Evolutionary conservation across 495 filamentous ascomycete genomes (phyloP).

Genomic region (Mytilinidion resinicola): DNA sequence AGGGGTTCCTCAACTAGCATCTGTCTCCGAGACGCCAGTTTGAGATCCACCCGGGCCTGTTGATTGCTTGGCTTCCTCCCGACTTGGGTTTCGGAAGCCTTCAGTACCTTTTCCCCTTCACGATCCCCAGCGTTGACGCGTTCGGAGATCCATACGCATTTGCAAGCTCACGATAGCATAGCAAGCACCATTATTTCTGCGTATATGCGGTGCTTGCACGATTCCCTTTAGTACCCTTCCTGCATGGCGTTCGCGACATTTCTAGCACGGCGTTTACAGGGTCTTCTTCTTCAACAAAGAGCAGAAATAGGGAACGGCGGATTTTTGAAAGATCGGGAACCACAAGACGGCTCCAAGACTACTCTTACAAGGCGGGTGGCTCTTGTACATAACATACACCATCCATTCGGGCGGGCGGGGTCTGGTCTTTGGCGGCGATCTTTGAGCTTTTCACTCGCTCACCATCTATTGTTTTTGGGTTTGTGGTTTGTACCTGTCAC

Average conservation of each 20-base stretch:
- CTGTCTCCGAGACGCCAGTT: conserved; percentile 1
- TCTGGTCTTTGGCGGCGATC: neutral
- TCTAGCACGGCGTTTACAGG: conserved; percentile 20
- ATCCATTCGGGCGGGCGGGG: neutral
- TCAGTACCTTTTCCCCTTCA: conserved; percentile 6
- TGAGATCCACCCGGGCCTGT: neutral
- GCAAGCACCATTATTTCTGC: conserved; percentile 3
- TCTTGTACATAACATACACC: neutral
- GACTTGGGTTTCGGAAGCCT: neutral
- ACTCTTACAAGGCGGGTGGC: too few relatives aligned
- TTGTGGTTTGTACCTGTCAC: neutral
- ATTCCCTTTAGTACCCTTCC: neutral
- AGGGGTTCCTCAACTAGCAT: neutral
- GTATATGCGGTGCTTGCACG: conserved; percentile 5
- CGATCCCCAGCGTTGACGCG: conserved; percentile 6
- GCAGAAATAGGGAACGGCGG: conserved; percentile 14
- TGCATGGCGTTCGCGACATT: conserved; percentile 21
- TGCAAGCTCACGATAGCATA: conserved; percentile 19
- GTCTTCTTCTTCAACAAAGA: conserved; percentile 5
- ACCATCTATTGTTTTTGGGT: neutral
- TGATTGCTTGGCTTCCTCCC: neutral
- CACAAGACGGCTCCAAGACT: conserved; percentile 4
- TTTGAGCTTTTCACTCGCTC: neutral
- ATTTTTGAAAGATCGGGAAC: conserved; percentile 12
- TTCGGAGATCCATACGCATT: conserved; percentile 17